Evolutionary conservation across 495 filamentous ascomycete genomes (phyloP).

Genomic region (Trichoderma orchidacearum): DNA sequence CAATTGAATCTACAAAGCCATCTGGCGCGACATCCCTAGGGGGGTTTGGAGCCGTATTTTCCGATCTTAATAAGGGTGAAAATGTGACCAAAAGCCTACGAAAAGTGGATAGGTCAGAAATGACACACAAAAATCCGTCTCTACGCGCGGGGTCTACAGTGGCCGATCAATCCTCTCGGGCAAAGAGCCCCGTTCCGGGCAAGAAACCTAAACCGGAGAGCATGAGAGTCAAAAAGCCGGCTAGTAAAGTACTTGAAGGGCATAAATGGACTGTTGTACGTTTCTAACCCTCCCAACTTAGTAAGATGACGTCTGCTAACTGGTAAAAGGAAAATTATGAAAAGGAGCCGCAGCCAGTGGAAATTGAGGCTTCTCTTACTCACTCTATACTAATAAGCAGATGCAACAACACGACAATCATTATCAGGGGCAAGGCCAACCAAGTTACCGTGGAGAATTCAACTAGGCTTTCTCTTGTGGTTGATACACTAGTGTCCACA

Average conservation of each 20-base stretch:
- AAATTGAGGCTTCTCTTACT: slow-evolving; percentile 63
- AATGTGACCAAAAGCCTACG: slow-evolving; percentile 72
- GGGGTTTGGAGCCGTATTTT: slow-evolving; percentile 77
- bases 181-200: slow-evolving; percentile 70
- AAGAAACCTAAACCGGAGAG: slow-evolving; percentile 91
- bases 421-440: slow-evolving; percentile 84
- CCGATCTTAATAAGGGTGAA: slow-evolving; percentile 77
- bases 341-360: slow-evolving; percentile 52
- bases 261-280: slow-evolving; percentile 85
- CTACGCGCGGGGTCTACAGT: slow-evolving; percentile 63
- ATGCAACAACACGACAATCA: slow-evolving; percentile 82
- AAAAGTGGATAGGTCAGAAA: slow-evolving; percentile 86
- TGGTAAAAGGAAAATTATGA: slow-evolving; percentile 72
- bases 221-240: slow-evolving; percentile 86
- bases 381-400: slow-evolving; percentile 87
- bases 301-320: background rate
- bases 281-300: background rate
- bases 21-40: slow-evolving; percentile 11
- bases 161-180: slow-evolving; percentile 44
- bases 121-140: slow-evolving; percentile 98
- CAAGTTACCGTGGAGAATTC: slow-evolving; percentile 90
- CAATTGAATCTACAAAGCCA: slow-evolving; percentile 19
- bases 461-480: slow-evolving; percentile 64
- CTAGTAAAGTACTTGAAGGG: slow-evolving; percentile 82
- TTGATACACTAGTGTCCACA: slow-evolving; percentile 79